A percentile compares a stretch with the other conserved stretches of the same genome.
Conservation (phyloP, 164 flowering plant genomes). For the Vitis cinerea region DNA sequence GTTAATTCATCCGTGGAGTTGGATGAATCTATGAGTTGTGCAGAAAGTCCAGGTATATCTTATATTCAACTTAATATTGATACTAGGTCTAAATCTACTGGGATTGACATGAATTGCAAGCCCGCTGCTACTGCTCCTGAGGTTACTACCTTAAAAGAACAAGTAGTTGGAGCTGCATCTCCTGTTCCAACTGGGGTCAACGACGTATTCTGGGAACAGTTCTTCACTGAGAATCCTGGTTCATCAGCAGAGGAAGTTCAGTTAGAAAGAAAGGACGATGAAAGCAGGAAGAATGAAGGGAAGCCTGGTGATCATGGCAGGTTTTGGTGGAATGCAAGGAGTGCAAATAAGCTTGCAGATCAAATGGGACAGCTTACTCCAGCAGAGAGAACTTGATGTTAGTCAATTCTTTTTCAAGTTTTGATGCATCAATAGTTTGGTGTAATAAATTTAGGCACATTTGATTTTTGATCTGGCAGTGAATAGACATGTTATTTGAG, state of each 20-base stretch:
- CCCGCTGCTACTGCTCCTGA: slow-evolving; percentile 30
- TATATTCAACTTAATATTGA: slow-evolving; percentile 37
- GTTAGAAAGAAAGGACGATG: slow-evolving; percentile 40
- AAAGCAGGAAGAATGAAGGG: slow-evolving; percentile 28
- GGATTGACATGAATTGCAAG: slow-evolving; percentile 54
- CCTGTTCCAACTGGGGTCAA: slow-evolving; percentile 39
- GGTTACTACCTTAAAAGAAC: slow-evolving; percentile 25
- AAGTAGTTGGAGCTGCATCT: slow-evolving; percentile 16
- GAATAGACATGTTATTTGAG: neutral
- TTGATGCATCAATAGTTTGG: slow-evolving; percentile 11
- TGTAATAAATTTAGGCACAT: slow-evolving; percentile 16
- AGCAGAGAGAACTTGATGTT: slow-evolving; percentile 28
- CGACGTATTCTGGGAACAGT: slow-evolving; percentile 72
- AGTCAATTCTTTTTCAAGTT: slow-evolving; percentile 3
- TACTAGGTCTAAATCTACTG: slow-evolving; percentile 28
- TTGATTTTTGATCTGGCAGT: slow-evolving; percentile 11
- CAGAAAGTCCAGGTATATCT: slow-evolving; percentile 38
- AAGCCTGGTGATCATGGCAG: slow-evolving; percentile 30
- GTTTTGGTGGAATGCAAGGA: slow-evolving; percentile 46
- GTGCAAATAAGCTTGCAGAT: slow-evolving; percentile 46
- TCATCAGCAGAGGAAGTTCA: slow-evolving; percentile 44
- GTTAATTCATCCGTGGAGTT: slow-evolving; percentile 25
- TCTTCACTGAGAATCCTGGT: slow-evolving; percentile 68
- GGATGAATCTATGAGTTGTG: slow-evolving; percentile 40
- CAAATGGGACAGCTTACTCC: slow-evolving; percentile 51